Conservation (phyloP, 2,329 filamentous ascomycete genomes). For the Ramichloridium luteum region DNA sequence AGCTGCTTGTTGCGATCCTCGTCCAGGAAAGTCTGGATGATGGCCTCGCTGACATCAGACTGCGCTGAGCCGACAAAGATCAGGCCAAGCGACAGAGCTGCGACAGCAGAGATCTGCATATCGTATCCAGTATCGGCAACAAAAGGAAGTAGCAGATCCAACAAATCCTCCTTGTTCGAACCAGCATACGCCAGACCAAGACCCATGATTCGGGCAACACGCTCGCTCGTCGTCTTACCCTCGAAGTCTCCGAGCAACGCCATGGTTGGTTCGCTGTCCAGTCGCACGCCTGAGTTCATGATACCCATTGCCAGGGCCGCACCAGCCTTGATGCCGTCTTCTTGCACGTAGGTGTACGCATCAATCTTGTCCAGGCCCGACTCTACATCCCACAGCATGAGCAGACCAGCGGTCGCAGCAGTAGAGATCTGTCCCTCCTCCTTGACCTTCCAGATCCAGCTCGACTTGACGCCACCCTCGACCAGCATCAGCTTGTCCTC, state of each 20-base stretch:
- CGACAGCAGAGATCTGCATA: constrained; percentile 96
- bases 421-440: constrained; percentile 96
- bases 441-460: constrained; percentile 99
- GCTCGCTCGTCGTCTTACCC: constrained; percentile 63
- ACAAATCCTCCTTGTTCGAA: constrained; percentile 79
- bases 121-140: constrained; percentile 72
- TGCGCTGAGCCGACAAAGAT: constrained; percentile 90
- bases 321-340: constrained; percentile 79
- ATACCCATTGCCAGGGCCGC: constrained; percentile 89
- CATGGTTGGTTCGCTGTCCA: constrained; percentile 81
- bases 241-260: constrained; percentile 76
- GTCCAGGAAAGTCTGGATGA: constrained; percentile 84
- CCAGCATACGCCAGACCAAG: constrained; percentile 89
- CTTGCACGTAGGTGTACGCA: constrained; percentile 75
- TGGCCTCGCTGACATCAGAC: constrained; percentile 79
- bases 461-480: constrained; percentile 66
- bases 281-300: constrained; percentile 80
- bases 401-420: constrained; percentile 80
- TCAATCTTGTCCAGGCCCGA: constrained; percentile 87
- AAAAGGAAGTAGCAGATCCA: constrained; percentile 74
- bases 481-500: constrained; percentile 97
- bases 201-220: constrained; percentile 86
- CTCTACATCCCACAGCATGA: constrained; percentile 90
- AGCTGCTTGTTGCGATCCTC: constrained; percentile 82
- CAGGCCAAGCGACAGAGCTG: constrained; percentile 77